phyloP scores from a whole-genome alignment of 208 protist genomes.

The Leptomonas seymouri region DNA sequence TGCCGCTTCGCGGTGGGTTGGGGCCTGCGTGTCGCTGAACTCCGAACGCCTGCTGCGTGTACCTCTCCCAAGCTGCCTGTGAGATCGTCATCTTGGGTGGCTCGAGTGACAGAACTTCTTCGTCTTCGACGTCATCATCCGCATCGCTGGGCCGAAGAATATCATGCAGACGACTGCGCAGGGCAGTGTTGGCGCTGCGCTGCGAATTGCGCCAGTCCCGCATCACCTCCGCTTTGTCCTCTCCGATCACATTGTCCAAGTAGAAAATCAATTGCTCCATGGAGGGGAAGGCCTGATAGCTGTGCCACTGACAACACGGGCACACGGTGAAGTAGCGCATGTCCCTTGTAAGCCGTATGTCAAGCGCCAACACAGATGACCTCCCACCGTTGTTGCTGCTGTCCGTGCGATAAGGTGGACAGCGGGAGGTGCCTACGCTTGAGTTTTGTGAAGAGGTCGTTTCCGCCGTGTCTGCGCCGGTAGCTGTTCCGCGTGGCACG shows the following conservation, averaged over 20 bases:
- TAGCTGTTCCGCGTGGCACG: neutral
- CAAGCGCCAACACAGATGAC: slow-evolving; percentile 18
- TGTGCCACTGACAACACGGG: slow-evolving; percentile 58
- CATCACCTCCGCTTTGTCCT: slow-evolving; percentile 26
- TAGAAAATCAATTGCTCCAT: slow-evolving; percentile 37
- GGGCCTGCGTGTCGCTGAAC: neutral
- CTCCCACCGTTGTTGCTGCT: neutral
- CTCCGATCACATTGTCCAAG: slow-evolving; percentile 23
- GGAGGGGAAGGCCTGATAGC: slow-evolving; percentile 33
- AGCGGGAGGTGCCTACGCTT: too few relatives aligned
- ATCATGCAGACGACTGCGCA: slow-evolving; percentile 12
- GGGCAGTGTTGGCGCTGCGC: slow-evolving; percentile 21
- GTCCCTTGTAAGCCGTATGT: slow-evolving; percentile 28
- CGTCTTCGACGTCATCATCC: neutral
- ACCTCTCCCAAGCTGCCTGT: slow-evolving; percentile 27
- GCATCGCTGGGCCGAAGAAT: neutral
- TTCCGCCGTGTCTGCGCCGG: neutral
- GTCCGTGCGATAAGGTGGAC: too few relatives aligned
- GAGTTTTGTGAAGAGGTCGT: neutral
- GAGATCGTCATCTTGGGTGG: slow-evolving; percentile 14
- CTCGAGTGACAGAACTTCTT: neutral
- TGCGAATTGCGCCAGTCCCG: slow-evolving; percentile 33
- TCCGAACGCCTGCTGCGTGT: neutral
- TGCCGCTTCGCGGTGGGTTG: neutral
- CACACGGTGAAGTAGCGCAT: slow-evolving; percentile 53